A percentile compares a stretch with the other conserved stretches of the same genome.
Evolutionary conservation across 2,329 filamentous ascomycete species (phyloP).

Genomic region (Aureobasidium sp.): DNA sequence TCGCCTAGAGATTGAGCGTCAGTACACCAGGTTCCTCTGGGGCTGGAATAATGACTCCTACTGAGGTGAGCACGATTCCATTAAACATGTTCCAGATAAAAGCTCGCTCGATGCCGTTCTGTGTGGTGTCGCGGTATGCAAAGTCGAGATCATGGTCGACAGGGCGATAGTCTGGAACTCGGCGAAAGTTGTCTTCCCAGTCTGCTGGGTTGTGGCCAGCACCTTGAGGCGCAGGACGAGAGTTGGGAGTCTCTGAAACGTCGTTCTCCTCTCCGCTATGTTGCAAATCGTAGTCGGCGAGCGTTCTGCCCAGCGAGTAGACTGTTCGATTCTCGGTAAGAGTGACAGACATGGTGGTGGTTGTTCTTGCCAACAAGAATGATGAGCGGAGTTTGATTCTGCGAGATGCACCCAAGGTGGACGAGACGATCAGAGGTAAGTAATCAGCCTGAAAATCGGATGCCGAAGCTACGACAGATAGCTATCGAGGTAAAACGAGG

Average conservation of each 20-base stretch:
- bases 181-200: constrained; percentile 44
- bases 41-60: constrained; percentile 18
- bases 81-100: constrained; percentile 48
- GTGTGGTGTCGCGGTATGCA: constrained; percentile 37
- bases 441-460: background rate
- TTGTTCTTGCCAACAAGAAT: background rate
- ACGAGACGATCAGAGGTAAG: background rate
- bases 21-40: background rate
- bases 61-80: constrained; percentile 40
- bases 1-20: constrained; percentile 26
- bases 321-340: constrained; percentile 35
- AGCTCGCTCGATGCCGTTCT: constrained; percentile 38
- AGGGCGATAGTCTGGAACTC: constrained; percentile 43
- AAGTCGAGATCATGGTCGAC: constrained; percentile 39
- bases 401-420: background rate
- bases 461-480: background rate
- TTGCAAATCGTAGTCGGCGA: constrained; percentile 43
- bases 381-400: background rate
- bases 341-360: constrained; percentile 36
- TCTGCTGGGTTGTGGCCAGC: constrained; percentile 27
- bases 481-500: background rate
- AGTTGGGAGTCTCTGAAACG: constrained; percentile 27
- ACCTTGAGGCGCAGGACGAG: constrained; percentile 22
- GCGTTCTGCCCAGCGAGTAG: constrained; percentile 31
- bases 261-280: constrained; percentile 28